Base-by-base conservation (phyloP, 495 filamentous ascomycete genomes). In the Podospora pseudopauciseta region DNA sequence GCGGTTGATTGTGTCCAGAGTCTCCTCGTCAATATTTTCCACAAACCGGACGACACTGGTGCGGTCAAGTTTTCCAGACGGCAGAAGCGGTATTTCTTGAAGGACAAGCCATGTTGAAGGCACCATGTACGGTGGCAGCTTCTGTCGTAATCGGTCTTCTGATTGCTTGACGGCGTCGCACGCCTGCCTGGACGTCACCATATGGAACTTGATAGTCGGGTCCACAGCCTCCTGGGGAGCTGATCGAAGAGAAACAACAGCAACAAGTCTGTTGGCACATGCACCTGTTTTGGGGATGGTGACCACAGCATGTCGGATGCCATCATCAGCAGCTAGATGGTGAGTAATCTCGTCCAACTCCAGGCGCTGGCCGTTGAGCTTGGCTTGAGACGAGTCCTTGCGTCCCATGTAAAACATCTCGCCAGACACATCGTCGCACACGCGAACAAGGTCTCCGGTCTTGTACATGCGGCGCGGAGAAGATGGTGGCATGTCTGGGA, bases 391-490 rank as follows among this genome's bases (percentile, higher is more conserved):
- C 4, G 70, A 69, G 44, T 78, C 75, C 55, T 75, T 78, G 2
- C 76, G 69, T 2, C 74, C 74, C n/a, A 88, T 72, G 70, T 85
- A 87, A 30, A 79, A 79, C 60, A 88, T 73, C 15, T 82, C 78
- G 16, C 86, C 84, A 16, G 73, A 76, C 2, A 34, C 49, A 26
- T 65, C 82, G 60, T 85, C 82, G 54, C 77, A 72, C 62, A 88
- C 85, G 28, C 82, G 80, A 13, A 84, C 85, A 54, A 88, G 70
- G 65, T 89, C 86, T 11, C 86, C 86, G 1, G 87, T 88, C 75
- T 86, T 87, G 77, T 88, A 88, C 53, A 88, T 72, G 3, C 71
- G 67, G 4, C 71, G 66, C 5, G 67, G 28, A 16, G 34, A 20
- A 15, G 11, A 13, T 0, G 28, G 2, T 3, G 28, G 30, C 11